Evolutionary conservation across 2,329 filamentous ascomycete species (phyloP).

Genomic region (Polychaeton citri): DNA sequence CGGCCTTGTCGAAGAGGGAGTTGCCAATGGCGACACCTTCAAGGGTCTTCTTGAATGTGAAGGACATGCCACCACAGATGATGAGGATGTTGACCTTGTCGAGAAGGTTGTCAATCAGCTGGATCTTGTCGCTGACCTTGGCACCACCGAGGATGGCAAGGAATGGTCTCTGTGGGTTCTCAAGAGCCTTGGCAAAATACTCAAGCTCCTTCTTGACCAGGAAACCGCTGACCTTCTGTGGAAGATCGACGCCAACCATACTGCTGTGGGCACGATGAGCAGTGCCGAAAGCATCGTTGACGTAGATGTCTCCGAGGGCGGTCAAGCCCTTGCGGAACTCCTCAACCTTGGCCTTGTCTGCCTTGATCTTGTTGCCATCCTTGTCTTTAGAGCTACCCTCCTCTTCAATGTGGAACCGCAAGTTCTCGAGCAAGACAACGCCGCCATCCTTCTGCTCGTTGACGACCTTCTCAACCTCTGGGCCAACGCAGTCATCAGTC

Average conservation of each 20-base stretch:
- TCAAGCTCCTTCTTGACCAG: conserved; percentile 99
- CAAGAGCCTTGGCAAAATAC: conserved; percentile 95
- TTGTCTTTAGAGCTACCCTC: conserved; percentile 91
- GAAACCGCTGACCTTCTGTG: conserved; percentile 95
- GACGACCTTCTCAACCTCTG: conserved; percentile 79
- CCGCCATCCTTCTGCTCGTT: conserved; percentile 69
- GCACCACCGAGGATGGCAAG: conserved; percentile 95
- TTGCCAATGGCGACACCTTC: conserved; percentile 79
- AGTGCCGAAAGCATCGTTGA: conserved; percentile 98
- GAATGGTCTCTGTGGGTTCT: conserved; percentile 88
- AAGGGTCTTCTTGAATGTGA: conserved; percentile 99
- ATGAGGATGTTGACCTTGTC: conserved; percentile 96
- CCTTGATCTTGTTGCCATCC: conserved; percentile 95
- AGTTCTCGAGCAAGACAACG: conserved; percentile 87
- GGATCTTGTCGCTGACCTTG: conserved; percentile 99
- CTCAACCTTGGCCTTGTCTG: conserved; percentile 81
- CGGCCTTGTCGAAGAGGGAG: conserved; percentile 85
- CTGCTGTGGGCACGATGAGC: conserved; percentile 97
- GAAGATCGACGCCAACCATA: conserved; percentile 94
- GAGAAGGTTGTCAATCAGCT: conserved; percentile 96
- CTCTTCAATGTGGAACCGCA: conserved; percentile 96
- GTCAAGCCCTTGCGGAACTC: conserved; percentile 93
- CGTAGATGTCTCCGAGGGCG: conserved; percentile 84
- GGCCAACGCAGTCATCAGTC: conserved; percentile 78
- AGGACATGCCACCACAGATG: conserved; percentile 96